Evolutionary conservation across 75 land plant species (phyloP).

Genomic region (Pinus taeda): DNA sequence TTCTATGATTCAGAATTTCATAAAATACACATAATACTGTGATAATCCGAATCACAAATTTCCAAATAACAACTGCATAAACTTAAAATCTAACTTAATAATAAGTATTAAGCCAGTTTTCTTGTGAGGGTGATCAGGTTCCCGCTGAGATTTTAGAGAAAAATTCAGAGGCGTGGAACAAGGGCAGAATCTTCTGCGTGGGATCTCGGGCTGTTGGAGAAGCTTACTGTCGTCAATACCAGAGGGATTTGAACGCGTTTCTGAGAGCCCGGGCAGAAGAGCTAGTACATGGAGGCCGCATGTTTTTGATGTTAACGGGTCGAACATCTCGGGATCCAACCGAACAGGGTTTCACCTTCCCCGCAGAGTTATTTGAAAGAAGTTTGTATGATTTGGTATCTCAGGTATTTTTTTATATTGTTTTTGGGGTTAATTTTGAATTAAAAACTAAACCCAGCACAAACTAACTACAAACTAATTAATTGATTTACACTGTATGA

Average conservation of each 20-base stretch:
- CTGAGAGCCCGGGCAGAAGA: slow-evolving; percentile 24
- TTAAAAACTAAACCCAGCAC: no score
- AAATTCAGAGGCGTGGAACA: slow-evolving; percentile 7
- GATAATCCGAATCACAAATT: no score
- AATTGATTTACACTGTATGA: no score
- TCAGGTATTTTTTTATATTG: slow-evolving; percentile 13
- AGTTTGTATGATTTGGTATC: slow-evolving; percentile 24
- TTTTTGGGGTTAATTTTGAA: no score
- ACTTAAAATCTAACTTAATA: no score
- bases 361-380: neutral
- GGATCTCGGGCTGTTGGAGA: slow-evolving; percentile 11
- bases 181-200: slow-evolving; percentile 18
- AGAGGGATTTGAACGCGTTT: slow-evolving; percentile 24
- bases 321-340: slow-evolving; percentile 15
- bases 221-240: slow-evolving; percentile 28
- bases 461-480: no score
- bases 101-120: neutral
- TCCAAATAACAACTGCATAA: no score
- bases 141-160: neutral
- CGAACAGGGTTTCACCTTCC: neutral
- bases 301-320: slow-evolving; percentile 22
- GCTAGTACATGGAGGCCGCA: slow-evolving; percentile 18
- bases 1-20: no score
- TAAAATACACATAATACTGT: no score
- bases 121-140: neutral